Percentiles rank a stretch among this genome's conserved stretches.
Conservation (phyloP, 805 yeast genomes). For the Saccharomycopsis malanga region DNA sequence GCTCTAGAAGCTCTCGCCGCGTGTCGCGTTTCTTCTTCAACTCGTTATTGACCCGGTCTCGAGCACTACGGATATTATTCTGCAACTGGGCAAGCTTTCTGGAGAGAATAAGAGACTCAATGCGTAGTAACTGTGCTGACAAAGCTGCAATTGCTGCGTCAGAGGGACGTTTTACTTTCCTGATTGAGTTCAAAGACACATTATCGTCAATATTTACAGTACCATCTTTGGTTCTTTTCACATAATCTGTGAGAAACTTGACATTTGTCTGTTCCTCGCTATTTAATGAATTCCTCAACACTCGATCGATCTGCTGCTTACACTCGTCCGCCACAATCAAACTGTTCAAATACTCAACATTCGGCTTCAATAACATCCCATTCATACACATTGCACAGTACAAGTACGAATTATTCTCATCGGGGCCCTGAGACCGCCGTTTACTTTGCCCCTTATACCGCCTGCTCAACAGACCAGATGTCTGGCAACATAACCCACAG, state of each 20-base stretch:
- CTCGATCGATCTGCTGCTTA: constrained; percentile 4
- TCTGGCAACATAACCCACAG: constrained; percentile 17
- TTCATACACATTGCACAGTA: constrained; percentile 13
- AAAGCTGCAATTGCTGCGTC: constrained; percentile 12
- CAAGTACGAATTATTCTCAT: constrained; percentile 3
- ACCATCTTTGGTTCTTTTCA: neutral
- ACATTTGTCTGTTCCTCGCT: constrained; percentile 9
- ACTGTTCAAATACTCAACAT: constrained; percentile 6
- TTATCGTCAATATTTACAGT: neutral
- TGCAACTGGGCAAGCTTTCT: constrained; percentile 1
- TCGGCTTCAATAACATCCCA: constrained; percentile 1
- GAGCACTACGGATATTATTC: neutral
- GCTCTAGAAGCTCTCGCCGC: constrained; percentile 3
- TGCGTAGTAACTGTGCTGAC: constrained; percentile 10
- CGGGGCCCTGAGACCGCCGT: neutral
- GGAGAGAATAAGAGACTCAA: constrained; percentile 2
- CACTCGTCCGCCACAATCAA: constrained; percentile 6
- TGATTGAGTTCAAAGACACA: neutral
- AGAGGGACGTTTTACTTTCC: neutral
- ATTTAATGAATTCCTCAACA: constrained; percentile 8
- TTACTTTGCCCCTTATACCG: constrained; percentile 1
- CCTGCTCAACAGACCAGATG: constrained; percentile 4
- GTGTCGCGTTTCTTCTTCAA: neutral
- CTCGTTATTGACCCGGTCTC: neutral
- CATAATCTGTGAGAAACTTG: constrained; percentile 7